Evolutionary conservation across 495 filamentous ascomycete species (phyloP).

Genomic region (Podospora pseudoanserina): DNA sequence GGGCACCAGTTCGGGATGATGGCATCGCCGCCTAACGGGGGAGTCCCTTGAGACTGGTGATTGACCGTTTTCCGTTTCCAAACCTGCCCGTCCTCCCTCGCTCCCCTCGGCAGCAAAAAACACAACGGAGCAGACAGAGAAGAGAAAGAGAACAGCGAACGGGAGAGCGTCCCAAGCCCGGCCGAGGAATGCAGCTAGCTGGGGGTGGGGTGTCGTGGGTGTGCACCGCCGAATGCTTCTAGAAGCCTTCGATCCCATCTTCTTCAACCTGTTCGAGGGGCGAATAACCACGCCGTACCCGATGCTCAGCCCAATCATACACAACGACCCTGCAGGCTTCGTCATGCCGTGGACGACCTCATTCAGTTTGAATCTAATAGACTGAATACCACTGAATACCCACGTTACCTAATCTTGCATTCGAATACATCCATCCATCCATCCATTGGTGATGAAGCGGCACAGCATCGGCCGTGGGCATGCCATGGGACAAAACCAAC

Average conservation of each 20-base stretch:
- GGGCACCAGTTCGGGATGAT: slow-evolving; percentile 14
- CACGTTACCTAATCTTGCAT: not conserved
- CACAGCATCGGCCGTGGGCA: not conserved
- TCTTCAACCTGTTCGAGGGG: not conserved
- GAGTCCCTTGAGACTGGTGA: slow-evolving; percentile 11
- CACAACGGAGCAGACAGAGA: slow-evolving; percentile 1
- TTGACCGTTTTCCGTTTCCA: not conserved
- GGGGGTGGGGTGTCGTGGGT: not conserved
- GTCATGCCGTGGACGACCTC: not conserved
- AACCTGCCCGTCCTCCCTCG: not conserved
- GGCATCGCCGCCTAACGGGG: slow-evolving; percentile 10
- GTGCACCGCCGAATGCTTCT: slow-evolving; percentile 8
- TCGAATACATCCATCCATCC: not conserved
- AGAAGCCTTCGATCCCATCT: slow-evolving; percentile 11
- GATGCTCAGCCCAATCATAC: not conserved
- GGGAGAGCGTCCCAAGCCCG: slow-evolving; percentile 3
- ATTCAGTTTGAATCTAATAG: not conserved
- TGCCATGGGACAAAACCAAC: not conserved
- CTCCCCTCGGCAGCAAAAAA: not conserved
- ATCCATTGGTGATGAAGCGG: not conserved
- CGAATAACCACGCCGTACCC: not conserved
- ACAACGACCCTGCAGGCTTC: slow-evolving; percentile 1
- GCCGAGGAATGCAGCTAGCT: not conserved
- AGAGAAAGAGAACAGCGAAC: slow-evolving; percentile 8
- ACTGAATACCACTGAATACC: no score